These are phyloP conservation scores for Septoria petroselini DNA, from an alignment of 2,329 filamentous ascomycete genomes.

Conservation along the genomic window DNA sequence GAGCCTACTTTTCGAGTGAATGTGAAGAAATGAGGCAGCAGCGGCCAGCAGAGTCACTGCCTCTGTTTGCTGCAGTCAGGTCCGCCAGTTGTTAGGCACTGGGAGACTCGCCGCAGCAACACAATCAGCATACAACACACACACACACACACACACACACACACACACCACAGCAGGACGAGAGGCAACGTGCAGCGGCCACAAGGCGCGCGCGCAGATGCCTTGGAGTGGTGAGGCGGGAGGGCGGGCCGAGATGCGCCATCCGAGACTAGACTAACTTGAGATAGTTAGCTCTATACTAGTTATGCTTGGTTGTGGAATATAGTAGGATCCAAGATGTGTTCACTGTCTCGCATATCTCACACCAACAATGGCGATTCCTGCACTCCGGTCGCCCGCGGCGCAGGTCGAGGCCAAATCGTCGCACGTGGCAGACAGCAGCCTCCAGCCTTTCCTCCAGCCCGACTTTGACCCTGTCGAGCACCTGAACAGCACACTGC, in stretches of 20 bases:
- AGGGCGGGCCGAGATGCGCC: neutral
- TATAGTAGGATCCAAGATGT: too few species aligned
- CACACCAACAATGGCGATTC: constrained; percentile 14
- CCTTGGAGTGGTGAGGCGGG: constrained; percentile 2
- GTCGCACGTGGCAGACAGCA: constrained; percentile 66
- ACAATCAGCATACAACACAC: too few species aligned
- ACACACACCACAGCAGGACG: neutral
- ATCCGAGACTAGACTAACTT: too few species aligned
- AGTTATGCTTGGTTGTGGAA: too few species aligned
- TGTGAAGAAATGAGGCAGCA: neutral
- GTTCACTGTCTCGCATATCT: neutral
- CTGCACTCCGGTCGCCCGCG: constrained; percentile 5
- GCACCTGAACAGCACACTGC: constrained; percentile 78
- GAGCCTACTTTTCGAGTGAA: neutral
- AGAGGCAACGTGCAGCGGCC: constrained; percentile 1
- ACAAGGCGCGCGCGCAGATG: constrained; percentile 6
- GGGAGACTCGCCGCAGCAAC: too few species aligned
- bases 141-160: too few species aligned
- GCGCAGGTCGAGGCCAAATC: constrained; percentile 41
- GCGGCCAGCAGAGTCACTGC: too few species aligned
- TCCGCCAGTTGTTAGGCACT: too few species aligned
- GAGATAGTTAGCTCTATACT: too few species aligned
- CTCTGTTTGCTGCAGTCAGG: too few species aligned
- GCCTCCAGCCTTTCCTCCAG: constrained; percentile 70
- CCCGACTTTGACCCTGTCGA: constrained; percentile 77